Percentiles rank a stretch among this genome's conserved stretches.
Conservation (phyloP, 2,329 filamentous ascomycete species). For the Penicillium carneum region DNA sequence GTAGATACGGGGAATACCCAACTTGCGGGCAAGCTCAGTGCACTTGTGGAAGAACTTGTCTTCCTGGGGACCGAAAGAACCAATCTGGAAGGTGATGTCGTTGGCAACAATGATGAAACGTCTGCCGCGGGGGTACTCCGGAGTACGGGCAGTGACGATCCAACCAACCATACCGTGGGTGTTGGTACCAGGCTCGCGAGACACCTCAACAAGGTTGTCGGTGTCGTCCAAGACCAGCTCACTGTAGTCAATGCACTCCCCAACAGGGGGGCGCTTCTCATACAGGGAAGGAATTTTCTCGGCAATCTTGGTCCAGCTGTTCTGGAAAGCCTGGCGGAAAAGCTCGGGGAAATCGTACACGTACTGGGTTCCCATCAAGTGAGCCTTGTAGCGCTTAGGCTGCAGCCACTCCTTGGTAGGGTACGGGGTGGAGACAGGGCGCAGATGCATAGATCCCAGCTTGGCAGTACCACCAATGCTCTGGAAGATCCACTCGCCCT, state of each 20-base stretch:
- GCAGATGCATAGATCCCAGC: constrained; percentile 92
- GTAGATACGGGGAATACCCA: constrained; percentile 96
- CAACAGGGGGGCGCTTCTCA: constrained; percentile 80
- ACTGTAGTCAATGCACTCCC: constrained; percentile 91
- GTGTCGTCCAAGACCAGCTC: constrained; percentile 94
- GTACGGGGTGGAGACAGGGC: constrained; percentile 89
- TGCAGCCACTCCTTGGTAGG: constrained; percentile 98
- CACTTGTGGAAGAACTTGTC: constrained; percentile 99
- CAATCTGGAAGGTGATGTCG: constrained; percentile 99
- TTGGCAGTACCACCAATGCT: constrained; percentile 94
- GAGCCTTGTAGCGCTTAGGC: constrained; percentile 98
- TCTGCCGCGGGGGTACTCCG: constrained; percentile 90
- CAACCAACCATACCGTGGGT: constrained; percentile 98
- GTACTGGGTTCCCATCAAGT: constrained; percentile 98
- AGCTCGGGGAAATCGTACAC: constrained; percentile 99
- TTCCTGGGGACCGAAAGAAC: constrained; percentile 93
- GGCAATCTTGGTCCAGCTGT: constrained; percentile 82
- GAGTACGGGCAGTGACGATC: constrained; percentile 92
- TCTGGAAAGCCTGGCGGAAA: constrained; percentile 96
- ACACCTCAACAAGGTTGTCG: constrained; percentile 89
- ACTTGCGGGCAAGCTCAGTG: constrained; percentile 89
- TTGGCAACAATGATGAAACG: constrained; percentile 97
- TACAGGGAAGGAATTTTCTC: constrained; percentile 76
- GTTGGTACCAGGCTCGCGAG: constrained; percentile 93
- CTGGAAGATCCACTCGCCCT: constrained; percentile 98